phyloP scores from a whole-genome alignment of 2,329 filamentous ascomycete species.

The Trichoderma semiorbis region DNA sequence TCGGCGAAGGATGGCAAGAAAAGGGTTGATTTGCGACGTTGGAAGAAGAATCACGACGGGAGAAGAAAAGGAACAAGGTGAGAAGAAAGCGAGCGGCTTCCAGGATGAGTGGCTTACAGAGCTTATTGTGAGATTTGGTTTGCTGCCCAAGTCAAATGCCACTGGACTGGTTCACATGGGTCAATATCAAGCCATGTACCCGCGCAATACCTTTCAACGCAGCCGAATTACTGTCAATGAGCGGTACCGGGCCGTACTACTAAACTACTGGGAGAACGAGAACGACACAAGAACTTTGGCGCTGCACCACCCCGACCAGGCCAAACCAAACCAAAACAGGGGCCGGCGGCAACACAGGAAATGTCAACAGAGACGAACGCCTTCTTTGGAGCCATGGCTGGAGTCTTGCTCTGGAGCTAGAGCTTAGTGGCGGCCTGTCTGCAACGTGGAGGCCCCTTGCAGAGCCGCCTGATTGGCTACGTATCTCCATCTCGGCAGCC shows the following conservation, averaged over 20 bases:
- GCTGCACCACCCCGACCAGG: background rate
- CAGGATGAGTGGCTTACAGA: background rate
- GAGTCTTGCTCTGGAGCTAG: background rate
- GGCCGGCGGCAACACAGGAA: slow-evolving; percentile 9
- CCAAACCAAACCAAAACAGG: background rate
- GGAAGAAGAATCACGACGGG: background rate
- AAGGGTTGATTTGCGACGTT: background rate
- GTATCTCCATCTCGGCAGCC: background rate
- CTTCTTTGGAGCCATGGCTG: background rate
- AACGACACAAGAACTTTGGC: background rate
- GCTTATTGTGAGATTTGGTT: slow-evolving; percentile 1
- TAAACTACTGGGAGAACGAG: background rate
- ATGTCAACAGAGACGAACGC: background rate
- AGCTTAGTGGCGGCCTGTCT: slow-evolving; percentile 18
- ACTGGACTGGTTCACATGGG: background rate
- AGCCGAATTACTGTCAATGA: no score
- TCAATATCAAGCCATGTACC: background rate
- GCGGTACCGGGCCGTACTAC: background rate
- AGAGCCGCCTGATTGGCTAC: slow-evolving; percentile 13
- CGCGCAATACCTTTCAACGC: background rate
- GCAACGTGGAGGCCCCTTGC: background rate
- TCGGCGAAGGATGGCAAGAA: background rate
- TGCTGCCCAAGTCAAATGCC: slow-evolving; percentile 1
- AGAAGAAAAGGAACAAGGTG: background rate
- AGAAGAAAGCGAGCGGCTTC: background rate